Percentiles rank a stretch among this genome's conserved stretches.
These are phyloP conservation scores for Kwoniella shandongensis DNA, from an alignment of 768 basidiomycete genomes.

Conservation along the genomic window DNA sequence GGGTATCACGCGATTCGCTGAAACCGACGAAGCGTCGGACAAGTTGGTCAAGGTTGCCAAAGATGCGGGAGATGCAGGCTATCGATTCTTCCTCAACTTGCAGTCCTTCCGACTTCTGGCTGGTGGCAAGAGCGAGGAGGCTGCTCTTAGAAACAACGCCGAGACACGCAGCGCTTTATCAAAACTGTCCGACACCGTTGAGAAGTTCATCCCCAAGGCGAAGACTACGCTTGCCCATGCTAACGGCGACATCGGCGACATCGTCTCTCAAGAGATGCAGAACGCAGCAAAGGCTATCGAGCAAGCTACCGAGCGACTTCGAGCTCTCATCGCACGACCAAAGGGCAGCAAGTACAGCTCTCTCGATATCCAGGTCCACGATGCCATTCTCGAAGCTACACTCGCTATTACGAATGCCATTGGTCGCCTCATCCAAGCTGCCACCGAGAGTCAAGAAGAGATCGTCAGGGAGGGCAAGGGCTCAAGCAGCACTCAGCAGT, in stretches of 20 bases:
- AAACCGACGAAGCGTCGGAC: slow-evolving; percentile 88
- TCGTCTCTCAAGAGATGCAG: slow-evolving; percentile 95
- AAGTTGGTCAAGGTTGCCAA: slow-evolving; percentile 83
- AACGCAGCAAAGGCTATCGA: slow-evolving; percentile 92
- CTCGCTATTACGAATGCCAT: slow-evolving; percentile 96
- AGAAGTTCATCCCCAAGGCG: slow-evolving; percentile 74
- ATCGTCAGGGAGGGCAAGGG: slow-evolving; percentile 95
- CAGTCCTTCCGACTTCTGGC: slow-evolving; percentile 93
- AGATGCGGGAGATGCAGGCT: slow-evolving; percentile 77
- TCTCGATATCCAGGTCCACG: slow-evolving; percentile 93
- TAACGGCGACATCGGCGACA: slow-evolving; percentile 90
- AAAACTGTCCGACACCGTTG: slow-evolving; percentile 83
- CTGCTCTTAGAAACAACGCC: slow-evolving; percentile 84
- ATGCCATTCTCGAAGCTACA: slow-evolving; percentile 89
- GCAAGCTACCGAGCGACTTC: slow-evolving; percentile 81
- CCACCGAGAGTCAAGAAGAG: slow-evolving; percentile 96
- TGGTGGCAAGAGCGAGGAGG: slow-evolving; percentile 76
- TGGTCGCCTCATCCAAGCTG: slow-evolving; percentile 88
- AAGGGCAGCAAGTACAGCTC: slow-evolving; percentile 80
- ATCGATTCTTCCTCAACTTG: slow-evolving; percentile 90
- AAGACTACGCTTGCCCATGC: slow-evolving; percentile 70
- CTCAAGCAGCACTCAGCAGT: slow-evolving; percentile 86
- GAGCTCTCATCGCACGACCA: slow-evolving; percentile 86
- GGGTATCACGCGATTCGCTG: slow-evolving; percentile 88
- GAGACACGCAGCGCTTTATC: slow-evolving; percentile 77